Evolutionary conservation across 192 early-diverging fungal genomes (phyloP).

Genomic region (Coemansia guatemalensis): DNA sequence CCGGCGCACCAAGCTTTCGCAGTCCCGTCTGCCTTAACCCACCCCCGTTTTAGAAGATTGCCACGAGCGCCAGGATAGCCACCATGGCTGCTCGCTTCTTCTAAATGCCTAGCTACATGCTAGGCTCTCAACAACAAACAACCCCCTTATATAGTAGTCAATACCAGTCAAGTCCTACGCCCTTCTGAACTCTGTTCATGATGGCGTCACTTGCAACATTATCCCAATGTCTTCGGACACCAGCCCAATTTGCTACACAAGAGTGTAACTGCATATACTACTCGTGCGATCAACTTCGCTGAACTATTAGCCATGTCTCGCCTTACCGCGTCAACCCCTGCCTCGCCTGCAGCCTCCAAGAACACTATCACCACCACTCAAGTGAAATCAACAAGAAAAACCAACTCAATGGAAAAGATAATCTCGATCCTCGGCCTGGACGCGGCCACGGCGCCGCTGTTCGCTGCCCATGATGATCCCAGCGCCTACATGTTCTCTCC

Average conservation of each 20-base stretch:
- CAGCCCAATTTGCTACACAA: constrained; percentile 24
- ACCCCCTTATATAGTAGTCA: constrained; percentile 22
- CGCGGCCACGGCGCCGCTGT: constrained; percentile 23
- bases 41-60: constrained; percentile 40
- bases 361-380: constrained; percentile 6
- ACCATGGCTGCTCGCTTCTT: constrained; percentile 56
- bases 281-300: constrained; percentile 39
- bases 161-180: constrained; percentile 19
- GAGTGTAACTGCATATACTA: constrained; percentile 55
- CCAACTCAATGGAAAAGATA: constrained; percentile 44
- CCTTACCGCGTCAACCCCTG: constrained; percentile 26
- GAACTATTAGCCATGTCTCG: constrained; percentile 40
- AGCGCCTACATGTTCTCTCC: constrained; percentile 44
- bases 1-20: constrained; percentile 25
- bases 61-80: constrained; percentile 39
- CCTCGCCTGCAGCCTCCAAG: constrained; percentile 26
- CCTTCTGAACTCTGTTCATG: constrained; percentile 48
- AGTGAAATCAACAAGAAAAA: constrained; percentile 16
- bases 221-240: constrained; percentile 51
- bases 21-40: constrained; percentile 23
- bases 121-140: constrained; percentile 15
- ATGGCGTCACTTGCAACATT: constrained; percentile 46
- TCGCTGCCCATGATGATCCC: constrained; percentile 34
- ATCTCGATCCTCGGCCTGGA: constrained; percentile 33
- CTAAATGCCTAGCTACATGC: constrained; percentile 48